A percentile compares a stretch with the other conserved stretches of the same genome.
Conservation (phyloP, 805 yeast species). For the Ogataea paradorogensis region DNA sequence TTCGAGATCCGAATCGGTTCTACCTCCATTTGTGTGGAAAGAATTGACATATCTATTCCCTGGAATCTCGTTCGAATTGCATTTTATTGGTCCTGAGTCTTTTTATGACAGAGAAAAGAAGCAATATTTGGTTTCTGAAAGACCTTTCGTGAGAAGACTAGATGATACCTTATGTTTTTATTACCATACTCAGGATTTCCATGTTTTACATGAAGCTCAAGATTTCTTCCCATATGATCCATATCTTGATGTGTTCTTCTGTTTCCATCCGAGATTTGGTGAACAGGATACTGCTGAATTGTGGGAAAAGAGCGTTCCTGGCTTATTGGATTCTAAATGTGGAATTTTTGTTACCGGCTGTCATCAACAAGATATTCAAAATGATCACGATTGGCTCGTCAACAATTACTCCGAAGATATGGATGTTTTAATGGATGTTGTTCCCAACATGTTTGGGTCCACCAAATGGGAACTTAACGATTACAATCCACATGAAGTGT, state of each 20-base stretch:
- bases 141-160: slow-evolving; percentile 69
- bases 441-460: slow-evolving; percentile 72
- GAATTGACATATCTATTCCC: slow-evolving; percentile 88
- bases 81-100: slow-evolving; percentile 93
- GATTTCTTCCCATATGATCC: slow-evolving; percentile 99
- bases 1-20: slow-evolving; percentile 87
- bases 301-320: slow-evolving; percentile 86
- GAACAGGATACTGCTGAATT: slow-evolving; percentile 74
- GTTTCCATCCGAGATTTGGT: slow-evolving; percentile 93
- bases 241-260: slow-evolving; percentile 85
- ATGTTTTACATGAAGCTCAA: slow-evolving; percentile 84
- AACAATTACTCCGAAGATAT: slow-evolving; percentile 67
- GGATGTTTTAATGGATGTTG: slow-evolving; percentile 76
- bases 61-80: slow-evolving; percentile 74
- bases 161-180: slow-evolving; percentile 73
- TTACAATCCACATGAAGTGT: slow-evolving; percentile 86
- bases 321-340: slow-evolving; percentile 89
- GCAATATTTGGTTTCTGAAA: slow-evolving; percentile 53
- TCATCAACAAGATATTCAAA: slow-evolving; percentile 65
- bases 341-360: slow-evolving; percentile 88
- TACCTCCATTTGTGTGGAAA: slow-evolving; percentile 95
- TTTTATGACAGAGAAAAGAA: slow-evolving; percentile 70
- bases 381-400: slow-evolving; percentile 71
- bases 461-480: slow-evolving; percentile 96
- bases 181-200: slow-evolving; percentile 89